These are phyloP conservation scores for Poronia punctata DNA, from an alignment of 495 filamentous ascomycete genomes.

Conservation along the genomic window DNA sequence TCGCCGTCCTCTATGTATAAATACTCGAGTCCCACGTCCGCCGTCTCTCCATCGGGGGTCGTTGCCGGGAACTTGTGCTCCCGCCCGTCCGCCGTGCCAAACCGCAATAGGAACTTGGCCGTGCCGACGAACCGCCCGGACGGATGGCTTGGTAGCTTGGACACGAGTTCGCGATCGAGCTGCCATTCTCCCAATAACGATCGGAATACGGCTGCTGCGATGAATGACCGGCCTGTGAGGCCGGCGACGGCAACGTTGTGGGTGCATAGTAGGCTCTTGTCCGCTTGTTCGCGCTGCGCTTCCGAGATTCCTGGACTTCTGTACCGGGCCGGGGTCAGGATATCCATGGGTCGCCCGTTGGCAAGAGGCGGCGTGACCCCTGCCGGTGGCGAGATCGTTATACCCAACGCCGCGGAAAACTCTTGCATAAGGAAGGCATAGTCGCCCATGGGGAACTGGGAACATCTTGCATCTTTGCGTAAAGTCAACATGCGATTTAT, in stretches of 20 bases:
- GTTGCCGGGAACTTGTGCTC: slow-evolving; percentile 12
- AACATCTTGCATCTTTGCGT: slow-evolving; percentile 35
- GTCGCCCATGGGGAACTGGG: slow-evolving; percentile 76
- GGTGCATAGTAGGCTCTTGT: slow-evolving; percentile 25
- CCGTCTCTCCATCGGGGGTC: slow-evolving; percentile 44
- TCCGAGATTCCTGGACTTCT: slow-evolving; percentile 12
- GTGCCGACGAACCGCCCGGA: slow-evolving; percentile 55
- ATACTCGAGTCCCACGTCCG: slow-evolving; percentile 46
- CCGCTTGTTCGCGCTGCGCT: slow-evolving; percentile 14
- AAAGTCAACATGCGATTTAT: slow-evolving; percentile 38
- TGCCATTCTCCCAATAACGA: slow-evolving; percentile 69
- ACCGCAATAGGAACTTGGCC: slow-evolving; percentile 55
- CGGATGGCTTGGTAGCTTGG: slow-evolving; percentile 41
- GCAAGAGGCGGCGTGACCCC: slow-evolving; percentile 24
- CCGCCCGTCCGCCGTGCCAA: slow-evolving; percentile 41
- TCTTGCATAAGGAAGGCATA: slow-evolving; percentile 73
- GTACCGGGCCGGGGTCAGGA: slow-evolving; percentile 41
- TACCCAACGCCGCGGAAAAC: slow-evolving; percentile 49
- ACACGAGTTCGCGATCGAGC: slow-evolving; percentile 43
- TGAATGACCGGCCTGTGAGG: slow-evolving; percentile 35
- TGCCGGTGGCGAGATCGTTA: slow-evolving; percentile 24
- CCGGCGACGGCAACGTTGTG: slow-evolving; percentile 27
- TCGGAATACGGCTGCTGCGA: slow-evolving; percentile 60
- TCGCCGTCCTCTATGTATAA: slow-evolving; percentile 59
- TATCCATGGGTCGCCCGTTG: slow-evolving; percentile 33